Base-by-base conservation (phyloP, 1,139 yeast species). In the Diutina pseudorugosa region DNA sequence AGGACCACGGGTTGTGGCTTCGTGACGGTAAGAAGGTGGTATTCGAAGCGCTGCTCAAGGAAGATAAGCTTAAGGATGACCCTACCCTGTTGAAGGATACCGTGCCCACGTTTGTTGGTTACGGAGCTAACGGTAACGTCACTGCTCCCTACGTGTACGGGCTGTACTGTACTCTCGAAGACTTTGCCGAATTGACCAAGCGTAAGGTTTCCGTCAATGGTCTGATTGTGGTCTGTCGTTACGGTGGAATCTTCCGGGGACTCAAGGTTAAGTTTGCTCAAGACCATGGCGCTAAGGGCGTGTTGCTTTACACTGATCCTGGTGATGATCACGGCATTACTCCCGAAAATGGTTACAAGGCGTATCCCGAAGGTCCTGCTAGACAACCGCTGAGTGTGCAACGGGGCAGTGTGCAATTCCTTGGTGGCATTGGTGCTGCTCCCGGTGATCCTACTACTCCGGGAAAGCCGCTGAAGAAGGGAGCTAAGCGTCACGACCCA, bases 401-500 rank as follows among this genome's bases (percentile, higher is more conserved):
- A 61, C 66, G 58, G 45, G 58, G 58, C 4, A 51, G 53, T 1
- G 56, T 54, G 11, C 87, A 83, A 65, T 89, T 83, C 62, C 70
- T 89, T 53, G 85, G 95, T 1, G 77, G 77, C 50, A 70, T 74
- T 4, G 54, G 74, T 73, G 53, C 72, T 16, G 65, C 75, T 48
- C 95, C 96, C 1, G 96, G 96, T 51, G 96, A 90, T 62, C 96
- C 96, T 45, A 82, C 95, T 2, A 85, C 95, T 3, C 95, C 95
- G 20, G 93, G 93, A 0, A 82, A 80, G 60, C 82, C 94, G 4
- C 82, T 89, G 47, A 82, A 79, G 56, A 75, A 79, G 85, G 76
- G 96, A 62, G 93, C 84, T 3, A 65, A 70, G 36, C 69, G 84
- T 53, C 60, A 64, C 7, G 80, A 75, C 54, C 85, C 85, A 0